Percentiles rank a stretch among this genome's conserved stretches.
Evolutionary conservation across 352 stramenopile genomes (phyloP).

Genomic region (Pythium monospermum): DNA sequence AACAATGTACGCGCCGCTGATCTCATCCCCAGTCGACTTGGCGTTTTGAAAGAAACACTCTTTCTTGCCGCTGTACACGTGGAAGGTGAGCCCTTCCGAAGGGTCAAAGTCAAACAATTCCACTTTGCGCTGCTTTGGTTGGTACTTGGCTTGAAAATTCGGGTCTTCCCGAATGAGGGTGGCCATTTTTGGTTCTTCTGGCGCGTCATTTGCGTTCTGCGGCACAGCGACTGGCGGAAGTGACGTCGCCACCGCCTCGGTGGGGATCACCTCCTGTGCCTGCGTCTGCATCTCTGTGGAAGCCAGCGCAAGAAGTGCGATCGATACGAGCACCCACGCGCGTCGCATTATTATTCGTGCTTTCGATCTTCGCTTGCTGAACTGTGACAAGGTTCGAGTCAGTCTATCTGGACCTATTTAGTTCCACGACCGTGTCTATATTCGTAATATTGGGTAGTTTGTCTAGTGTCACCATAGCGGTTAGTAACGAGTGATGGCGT

Average conservation of each 20-base stretch:
- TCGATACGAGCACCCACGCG: not conserved
- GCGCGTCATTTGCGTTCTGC: slow-evolving; percentile 1
- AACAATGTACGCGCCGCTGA: slow-evolving; percentile 68
- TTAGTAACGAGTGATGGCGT: no score
- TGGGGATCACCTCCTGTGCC: not conserved
- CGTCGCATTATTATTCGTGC: slow-evolving; percentile 11
- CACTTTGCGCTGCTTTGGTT: slow-evolving; percentile 37
- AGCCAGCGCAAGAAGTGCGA: not conserved
- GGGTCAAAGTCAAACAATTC: slow-evolving; percentile 79
- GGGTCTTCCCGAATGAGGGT: slow-evolving; percentile 37
- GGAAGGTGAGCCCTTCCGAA: slow-evolving; percentile 77
- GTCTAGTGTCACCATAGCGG: no score
- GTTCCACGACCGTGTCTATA: not conserved
- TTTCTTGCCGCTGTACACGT: slow-evolving; percentile 32
- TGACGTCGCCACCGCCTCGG: not conserved
- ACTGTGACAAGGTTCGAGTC: no score
- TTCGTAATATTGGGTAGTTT: no score
- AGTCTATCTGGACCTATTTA: no score
- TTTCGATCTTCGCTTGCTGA: not conserved
- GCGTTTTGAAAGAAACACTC: slow-evolving; percentile 72
- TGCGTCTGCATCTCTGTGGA: not conserved
- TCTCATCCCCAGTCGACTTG: slow-evolving; percentile 58
- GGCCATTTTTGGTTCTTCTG: slow-evolving; percentile 1
- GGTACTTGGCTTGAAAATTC: slow-evolving; percentile 45
- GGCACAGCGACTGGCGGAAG: slow-evolving; percentile 1